Percentiles rank a stretch among this genome's conserved stretches.
Evolutionary conservation across 805 yeast genomes (phyloP).

Genomic region (Groenewaldozyma salmanticensis): DNA sequence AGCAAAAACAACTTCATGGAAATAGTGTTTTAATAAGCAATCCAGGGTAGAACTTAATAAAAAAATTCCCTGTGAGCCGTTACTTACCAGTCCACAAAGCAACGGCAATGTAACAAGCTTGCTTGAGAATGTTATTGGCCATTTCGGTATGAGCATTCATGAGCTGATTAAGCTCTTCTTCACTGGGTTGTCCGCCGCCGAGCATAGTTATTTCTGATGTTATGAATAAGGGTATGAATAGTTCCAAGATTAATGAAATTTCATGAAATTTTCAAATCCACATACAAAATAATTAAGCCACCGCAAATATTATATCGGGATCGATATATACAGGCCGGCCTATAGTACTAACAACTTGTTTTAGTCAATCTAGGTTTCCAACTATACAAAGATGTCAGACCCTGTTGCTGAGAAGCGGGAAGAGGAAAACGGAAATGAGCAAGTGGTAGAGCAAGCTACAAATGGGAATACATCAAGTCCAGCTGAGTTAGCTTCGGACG

Average conservation of each 20-base stretch:
- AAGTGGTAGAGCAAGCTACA: too few relatives aligned
- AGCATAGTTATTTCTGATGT: constrained; percentile 21
- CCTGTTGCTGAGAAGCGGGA: background rate
- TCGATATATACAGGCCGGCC: background rate
- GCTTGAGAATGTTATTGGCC: constrained; percentile 23
- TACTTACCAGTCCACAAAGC: constrained; percentile 31
- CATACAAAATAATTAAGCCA: too few relatives aligned
- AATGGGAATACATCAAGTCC: too few relatives aligned
- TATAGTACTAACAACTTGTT: too few relatives aligned
- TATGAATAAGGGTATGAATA: too few relatives aligned
- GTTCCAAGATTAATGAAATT: too few relatives aligned
- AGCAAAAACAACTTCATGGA: background rate
- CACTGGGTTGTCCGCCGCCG: constrained; percentile 29
- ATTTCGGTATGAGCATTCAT: constrained; percentile 22
- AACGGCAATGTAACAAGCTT: constrained; percentile 26
- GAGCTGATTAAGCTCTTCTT: constrained; percentile 29
- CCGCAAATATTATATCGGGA: background rate
- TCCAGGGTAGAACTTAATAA: too few relatives aligned
- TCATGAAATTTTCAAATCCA: background rate
- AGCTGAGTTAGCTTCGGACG: too few relatives aligned
- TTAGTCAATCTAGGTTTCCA: background rate
- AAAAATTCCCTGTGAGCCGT: too few relatives aligned
- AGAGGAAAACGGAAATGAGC: background rate
- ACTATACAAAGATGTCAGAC: too few relatives aligned
- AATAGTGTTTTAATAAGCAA: too few relatives aligned